phyloP scores from a whole-genome alignment of 202 grass and related monocot species.

The Alloteropsis angusta region DNA sequence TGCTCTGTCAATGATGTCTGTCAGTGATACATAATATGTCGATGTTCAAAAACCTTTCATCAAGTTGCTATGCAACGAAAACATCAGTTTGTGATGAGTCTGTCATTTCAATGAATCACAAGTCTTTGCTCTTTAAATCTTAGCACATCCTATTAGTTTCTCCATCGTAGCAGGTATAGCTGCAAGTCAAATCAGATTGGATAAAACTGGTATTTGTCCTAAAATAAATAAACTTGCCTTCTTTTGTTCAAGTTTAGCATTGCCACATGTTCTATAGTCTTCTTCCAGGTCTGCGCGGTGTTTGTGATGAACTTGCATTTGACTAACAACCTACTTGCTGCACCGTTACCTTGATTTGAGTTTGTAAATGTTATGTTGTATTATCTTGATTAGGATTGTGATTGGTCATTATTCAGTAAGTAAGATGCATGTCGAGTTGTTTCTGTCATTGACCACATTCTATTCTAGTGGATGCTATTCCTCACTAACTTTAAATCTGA shows the following conservation, averaged over 20 bases:
- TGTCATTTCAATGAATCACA: neutral
- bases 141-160: constrained; percentile 2
- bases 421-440: neutral
- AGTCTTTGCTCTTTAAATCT: neutral
- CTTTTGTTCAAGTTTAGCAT: neutral
- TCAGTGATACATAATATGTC: neutral
- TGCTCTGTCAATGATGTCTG: neutral
- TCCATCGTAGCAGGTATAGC: neutral
- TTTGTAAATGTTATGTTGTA: neutral
- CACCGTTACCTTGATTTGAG: neutral
- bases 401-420: neutral
- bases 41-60: neutral
- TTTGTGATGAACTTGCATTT: neutral
- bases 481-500: neutral
- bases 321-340: neutral
- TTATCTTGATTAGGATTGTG: neutral
- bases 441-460: neutral
- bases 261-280: neutral
- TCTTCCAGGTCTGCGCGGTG: neutral
- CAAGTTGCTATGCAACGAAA: neutral
- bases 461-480: neutral
- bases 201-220: constrained; percentile 2
- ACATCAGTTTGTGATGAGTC: neutral
- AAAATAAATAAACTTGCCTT: neutral
- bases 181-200: constrained; percentile 17